Conservation (phyloP, 192 early-diverging fungal genomes). For the Coemansia biformis region DNA sequence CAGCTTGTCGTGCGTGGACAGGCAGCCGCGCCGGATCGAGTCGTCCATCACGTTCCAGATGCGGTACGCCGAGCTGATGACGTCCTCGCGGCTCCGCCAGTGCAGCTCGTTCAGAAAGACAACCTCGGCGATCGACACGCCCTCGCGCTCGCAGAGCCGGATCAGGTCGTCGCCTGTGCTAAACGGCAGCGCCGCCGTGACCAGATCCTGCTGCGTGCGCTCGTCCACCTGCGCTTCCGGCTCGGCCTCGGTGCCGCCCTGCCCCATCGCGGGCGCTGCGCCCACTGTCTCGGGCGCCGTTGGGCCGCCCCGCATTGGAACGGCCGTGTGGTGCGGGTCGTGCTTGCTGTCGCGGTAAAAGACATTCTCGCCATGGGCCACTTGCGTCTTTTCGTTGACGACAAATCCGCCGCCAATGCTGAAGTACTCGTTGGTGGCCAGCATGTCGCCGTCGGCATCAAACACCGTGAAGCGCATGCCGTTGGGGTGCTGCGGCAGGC, state of each 20-base stretch:
- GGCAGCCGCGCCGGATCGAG: constrained; percentile 68
- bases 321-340: constrained; percentile 5
- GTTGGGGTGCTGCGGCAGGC: constrained; percentile 90
- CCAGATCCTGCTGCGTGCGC: constrained; percentile 62
- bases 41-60: constrained; percentile 96
- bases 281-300: too few relatives aligned
- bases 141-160: constrained; percentile 72
- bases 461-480: constrained; percentile 92
- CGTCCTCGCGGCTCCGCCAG: constrained; percentile 80
- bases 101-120: constrained; percentile 91
- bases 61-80: constrained; percentile 62
- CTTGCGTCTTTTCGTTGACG: constrained; percentile 80
- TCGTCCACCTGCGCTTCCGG: constrained; percentile 50
- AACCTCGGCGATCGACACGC: constrained; percentile 91
- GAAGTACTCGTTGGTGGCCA: constrained; percentile 94
- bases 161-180: constrained; percentile 71
- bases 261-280: too few relatives aligned
- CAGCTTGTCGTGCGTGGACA: constrained; percentile 58
- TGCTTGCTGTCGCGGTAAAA: constrained; percentile 51
- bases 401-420: constrained; percentile 96
- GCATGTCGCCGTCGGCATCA: constrained; percentile 71
- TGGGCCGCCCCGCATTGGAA: neutral
- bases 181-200: constrained; percentile 81
- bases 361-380: constrained; percentile 69
- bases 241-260: neutral